Evolutionary conservation across 495 filamentous ascomycete species (phyloP).

Genomic region (Podospora pseudocomata): DNA sequence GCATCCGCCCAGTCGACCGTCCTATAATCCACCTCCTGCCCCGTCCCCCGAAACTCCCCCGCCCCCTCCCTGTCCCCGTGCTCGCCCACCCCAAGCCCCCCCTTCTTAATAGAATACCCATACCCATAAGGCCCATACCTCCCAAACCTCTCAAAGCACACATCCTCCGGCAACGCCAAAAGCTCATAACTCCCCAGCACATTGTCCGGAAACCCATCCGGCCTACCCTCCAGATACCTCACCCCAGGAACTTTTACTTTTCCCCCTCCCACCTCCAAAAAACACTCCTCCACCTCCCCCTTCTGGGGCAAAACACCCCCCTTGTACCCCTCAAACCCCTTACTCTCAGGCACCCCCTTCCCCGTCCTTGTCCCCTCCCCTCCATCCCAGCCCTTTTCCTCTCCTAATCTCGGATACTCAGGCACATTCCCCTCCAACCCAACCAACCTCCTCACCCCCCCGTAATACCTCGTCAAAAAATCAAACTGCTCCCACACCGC

Average conservation of each 20-base stretch:
- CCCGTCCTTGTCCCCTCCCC: slow-evolving; percentile 18
- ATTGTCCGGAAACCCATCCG: slow-evolving; percentile 75
- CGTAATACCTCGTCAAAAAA: slow-evolving; percentile 79
- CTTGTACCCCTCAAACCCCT: slow-evolving; percentile 64
- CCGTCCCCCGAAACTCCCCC: slow-evolving; percentile 67
- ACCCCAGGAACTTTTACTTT: slow-evolving; percentile 62
- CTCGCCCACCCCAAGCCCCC: slow-evolving; percentile 75
- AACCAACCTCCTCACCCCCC: slow-evolving; percentile 68
- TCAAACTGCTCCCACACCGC: slow-evolving; percentile 76
- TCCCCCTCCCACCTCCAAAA: slow-evolving; percentile 59
- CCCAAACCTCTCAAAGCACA: slow-evolving; percentile 93
- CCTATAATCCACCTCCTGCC: slow-evolving; percentile 67
- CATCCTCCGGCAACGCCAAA: slow-evolving; percentile 74
- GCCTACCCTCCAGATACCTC: slow-evolving; percentile 68
- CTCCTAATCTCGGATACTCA: slow-evolving; percentile 66
- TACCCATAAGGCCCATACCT: slow-evolving; percentile 84
- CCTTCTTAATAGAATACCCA: slow-evolving; percentile 71
- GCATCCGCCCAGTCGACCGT: slow-evolving; percentile 69
- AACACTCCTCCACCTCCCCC: slow-evolving; percentile 62
- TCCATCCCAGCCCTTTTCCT: slow-evolving; percentile 40
- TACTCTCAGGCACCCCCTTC: slow-evolving; percentile 30
- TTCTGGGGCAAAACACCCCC: slow-evolving; percentile 52
- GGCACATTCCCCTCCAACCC: slow-evolving; percentile 59
- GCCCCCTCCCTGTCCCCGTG: slow-evolving; percentile 73
- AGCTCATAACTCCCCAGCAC: slow-evolving; percentile 78